Evolutionary conservation across 2,329 filamentous ascomycete genomes (phyloP).

Genomic region (Phialophora chinensis): DNA sequence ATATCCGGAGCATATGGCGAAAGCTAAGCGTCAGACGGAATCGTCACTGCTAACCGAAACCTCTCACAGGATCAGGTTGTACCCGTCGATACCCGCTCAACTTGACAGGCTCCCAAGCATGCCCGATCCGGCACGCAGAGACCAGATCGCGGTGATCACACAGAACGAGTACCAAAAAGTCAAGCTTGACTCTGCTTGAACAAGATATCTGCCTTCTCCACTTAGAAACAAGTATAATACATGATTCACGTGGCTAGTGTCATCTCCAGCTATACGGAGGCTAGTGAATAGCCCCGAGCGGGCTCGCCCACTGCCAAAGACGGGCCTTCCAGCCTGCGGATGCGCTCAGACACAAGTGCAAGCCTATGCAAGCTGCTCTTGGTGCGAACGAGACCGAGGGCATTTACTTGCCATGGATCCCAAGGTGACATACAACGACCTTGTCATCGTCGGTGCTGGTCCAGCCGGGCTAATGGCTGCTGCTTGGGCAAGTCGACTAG

Average conservation of each 20-base stretch:
- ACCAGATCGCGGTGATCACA: background rate
- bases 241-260: background rate
- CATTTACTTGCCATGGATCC: background rate
- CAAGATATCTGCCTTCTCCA: background rate
- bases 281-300: background rate
- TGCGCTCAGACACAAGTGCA: background rate
- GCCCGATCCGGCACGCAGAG: background rate
- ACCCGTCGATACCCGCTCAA: too few relatives aligned
- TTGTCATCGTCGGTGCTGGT: constrained; percentile 59
- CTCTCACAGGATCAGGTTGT: background rate
- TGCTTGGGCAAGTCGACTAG: constrained; percentile 56
- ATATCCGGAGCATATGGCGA: background rate
- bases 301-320: background rate
- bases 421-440: constrained; percentile 47
- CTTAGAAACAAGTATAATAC: background rate
- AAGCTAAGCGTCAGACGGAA: background rate
- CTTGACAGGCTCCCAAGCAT: background rate
- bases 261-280: background rate
- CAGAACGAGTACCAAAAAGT: background rate
- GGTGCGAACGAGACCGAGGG: background rate
- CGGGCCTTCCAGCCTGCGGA: background rate
- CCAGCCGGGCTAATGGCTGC: constrained; percentile 54
- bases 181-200: background rate
- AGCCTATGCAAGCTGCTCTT: background rate
- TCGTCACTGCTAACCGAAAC: background rate